Evolutionary conservation across 129 eudicot species (phyloP).

Genomic region (Helianthus tuberosus): DNA sequence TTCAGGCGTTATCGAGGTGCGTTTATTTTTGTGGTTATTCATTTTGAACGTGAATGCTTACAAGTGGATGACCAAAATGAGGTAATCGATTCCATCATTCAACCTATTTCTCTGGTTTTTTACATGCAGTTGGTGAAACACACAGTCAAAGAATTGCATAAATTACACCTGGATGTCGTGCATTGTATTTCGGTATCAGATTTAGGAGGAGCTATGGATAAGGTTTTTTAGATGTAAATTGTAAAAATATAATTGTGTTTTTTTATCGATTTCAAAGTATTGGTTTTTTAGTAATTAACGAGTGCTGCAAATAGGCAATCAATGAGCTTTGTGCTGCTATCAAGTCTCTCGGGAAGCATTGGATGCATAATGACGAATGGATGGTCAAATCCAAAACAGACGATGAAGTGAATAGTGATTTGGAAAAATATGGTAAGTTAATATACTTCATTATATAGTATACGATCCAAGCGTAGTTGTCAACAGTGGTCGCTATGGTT

Average conservation of each 20-base stretch:
- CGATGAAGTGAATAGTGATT: conserved; percentile 33
- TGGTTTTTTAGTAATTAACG: conserved; percentile 21
- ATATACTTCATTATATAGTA: not conserved
- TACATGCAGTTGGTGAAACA: conserved; percentile 59
- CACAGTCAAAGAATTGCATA: conserved; percentile 67
- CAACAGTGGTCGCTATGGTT: too few relatives aligned
- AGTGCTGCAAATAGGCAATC: conserved; percentile 51
- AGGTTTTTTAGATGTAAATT: conserved; percentile 49
- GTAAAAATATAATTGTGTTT: not conserved
- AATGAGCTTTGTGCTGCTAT: conserved; percentile 67
- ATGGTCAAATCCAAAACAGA: conserved; percentile 52
- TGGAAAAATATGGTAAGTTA: conserved; percentile 66
- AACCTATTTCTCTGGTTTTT: not conserved
- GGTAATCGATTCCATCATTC: not conserved
- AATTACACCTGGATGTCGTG: conserved; percentile 54
- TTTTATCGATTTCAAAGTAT: conserved; percentile 7
- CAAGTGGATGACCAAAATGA: conserved; percentile 1
- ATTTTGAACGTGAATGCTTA: not conserved
- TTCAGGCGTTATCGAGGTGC: conserved; percentile 64
- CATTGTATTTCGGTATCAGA: conserved; percentile 38
- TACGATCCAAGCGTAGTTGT: too few relatives aligned
- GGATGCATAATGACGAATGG: conserved; percentile 65
- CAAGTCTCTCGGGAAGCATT: conserved; percentile 62
- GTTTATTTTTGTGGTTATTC: not conserved
- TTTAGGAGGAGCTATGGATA: conserved; percentile 44